A percentile compares a stretch with the other conserved stretches of the same genome.
phyloP scores from a whole-genome alignment of 176 grass and related monocot genomes.

The Eremochloa ophiuroides region DNA sequence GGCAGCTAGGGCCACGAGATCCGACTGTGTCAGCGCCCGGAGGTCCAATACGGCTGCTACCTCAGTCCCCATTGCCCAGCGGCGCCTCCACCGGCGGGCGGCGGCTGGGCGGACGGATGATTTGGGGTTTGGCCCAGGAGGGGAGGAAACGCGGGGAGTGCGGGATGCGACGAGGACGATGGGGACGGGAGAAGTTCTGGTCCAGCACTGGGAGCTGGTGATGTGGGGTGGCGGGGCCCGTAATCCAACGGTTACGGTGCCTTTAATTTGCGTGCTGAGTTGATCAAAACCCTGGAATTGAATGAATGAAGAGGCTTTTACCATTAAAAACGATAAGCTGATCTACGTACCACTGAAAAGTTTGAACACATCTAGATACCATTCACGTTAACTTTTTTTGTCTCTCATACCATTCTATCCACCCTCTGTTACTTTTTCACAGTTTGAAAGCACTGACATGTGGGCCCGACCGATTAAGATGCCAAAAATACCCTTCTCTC shows the following conservation, averaged over 20 bases:
- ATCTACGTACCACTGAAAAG: too few relatives aligned
- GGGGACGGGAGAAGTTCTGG: constrained; percentile 9
- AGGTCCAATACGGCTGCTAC: constrained; percentile 63
- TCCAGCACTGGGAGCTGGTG: too few relatives aligned
- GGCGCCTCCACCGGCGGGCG: constrained; percentile 10
- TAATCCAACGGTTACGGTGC: constrained; percentile 9
- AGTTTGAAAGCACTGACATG: too few relatives aligned
- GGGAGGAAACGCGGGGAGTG: not conserved
- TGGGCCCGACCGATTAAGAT: too few relatives aligned
- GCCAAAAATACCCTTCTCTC: too few relatives aligned
- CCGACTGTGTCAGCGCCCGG: constrained; percentile 53
- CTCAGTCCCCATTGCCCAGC: constrained; percentile 54
- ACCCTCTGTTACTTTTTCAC: too few relatives aligned
- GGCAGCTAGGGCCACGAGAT: constrained; percentile 47
- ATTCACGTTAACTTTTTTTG: too few relatives aligned
- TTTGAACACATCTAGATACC: too few relatives aligned
- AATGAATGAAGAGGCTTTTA: too few relatives aligned
- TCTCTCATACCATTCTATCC: too few relatives aligned
- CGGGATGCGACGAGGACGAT: not conserved
- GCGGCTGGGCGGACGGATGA: constrained; percentile 21
- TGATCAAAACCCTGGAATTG: constrained; percentile 11
- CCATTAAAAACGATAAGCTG: too few relatives aligned
- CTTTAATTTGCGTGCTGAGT: constrained; percentile 10
- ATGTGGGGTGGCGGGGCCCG: not conserved
- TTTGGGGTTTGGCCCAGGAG: constrained; percentile 32